Conservation (phyloP, 2,329 filamentous ascomycete species). For the Nemania sp. region DNA sequence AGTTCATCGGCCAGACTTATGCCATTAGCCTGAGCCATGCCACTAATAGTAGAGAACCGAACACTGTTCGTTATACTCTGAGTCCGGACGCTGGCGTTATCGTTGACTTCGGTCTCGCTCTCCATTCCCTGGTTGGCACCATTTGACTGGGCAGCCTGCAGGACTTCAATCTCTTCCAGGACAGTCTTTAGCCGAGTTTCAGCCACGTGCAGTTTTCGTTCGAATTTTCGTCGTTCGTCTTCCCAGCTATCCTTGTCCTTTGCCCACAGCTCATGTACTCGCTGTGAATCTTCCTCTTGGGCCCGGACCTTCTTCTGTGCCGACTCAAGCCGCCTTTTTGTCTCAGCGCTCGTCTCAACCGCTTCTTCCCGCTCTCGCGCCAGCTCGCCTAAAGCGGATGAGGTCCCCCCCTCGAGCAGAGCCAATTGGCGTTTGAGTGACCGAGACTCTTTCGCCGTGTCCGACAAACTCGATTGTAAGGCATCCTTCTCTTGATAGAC, state of each 20-base stretch:
- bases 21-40: constrained; percentile 69
- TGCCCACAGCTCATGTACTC: constrained; percentile 83
- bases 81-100: constrained; percentile 78
- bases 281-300: constrained; percentile 85
- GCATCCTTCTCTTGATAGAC: constrained; percentile 80
- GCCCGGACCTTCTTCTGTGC: constrained; percentile 80
- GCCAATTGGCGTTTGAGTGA: constrained; percentile 87
- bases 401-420: constrained; percentile 86
- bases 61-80: constrained; percentile 79
- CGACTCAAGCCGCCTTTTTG: constrained; percentile 80
- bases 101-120: constrained; percentile 73
- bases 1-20: constrained; percentile 91
- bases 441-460: constrained; percentile 79
- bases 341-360: constrained; percentile 76
- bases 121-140: constrained; percentile 57
- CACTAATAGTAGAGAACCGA: constrained; percentile 77
- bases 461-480: constrained; percentile 71
- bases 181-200: constrained; percentile 87
- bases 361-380: constrained; percentile 88
- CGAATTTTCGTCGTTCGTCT: constrained; percentile 81
- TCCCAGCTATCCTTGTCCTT: constrained; percentile 88
- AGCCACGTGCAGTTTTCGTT: constrained; percentile 89
- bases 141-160: constrained; percentile 67
- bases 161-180: constrained; percentile 84
- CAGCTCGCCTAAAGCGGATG: constrained; percentile 85